phyloP scores from a whole-genome alignment of 139 green algal genomes.

The Astrephomene gubernaculifera region DNA sequence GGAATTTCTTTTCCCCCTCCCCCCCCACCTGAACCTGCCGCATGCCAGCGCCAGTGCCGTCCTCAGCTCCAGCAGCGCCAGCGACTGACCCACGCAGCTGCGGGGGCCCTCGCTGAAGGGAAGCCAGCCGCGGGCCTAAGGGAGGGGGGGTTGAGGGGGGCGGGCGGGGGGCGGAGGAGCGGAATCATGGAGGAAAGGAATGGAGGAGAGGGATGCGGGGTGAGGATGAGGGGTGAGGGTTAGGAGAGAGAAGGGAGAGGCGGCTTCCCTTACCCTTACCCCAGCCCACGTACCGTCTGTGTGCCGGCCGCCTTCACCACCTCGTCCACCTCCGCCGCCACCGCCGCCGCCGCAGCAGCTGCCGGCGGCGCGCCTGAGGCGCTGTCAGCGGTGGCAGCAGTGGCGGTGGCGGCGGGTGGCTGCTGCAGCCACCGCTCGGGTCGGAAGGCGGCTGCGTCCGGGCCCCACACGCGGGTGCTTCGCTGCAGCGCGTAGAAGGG shows the following conservation, averaged over 20 bases:
- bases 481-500: conserved; percentile 48
- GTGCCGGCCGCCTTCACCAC: background rate
- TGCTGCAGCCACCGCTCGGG: conserved; percentile 47
- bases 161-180: background rate
- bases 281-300: background rate
- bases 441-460: conserved; percentile 33
- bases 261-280: background rate
- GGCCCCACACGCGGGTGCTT: conserved; percentile 30
- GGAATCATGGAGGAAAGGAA: background rate
- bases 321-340: background rate
- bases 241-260: background rate
- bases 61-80: conserved; percentile 58
- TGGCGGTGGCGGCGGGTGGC: background rate
- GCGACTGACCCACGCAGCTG: conserved; percentile 55
- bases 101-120: conserved; percentile 56
- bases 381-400: background rate
- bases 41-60: conserved; percentile 50
- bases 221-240: background rate
- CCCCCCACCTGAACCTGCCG: conserved; percentile 9
- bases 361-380: background rate
- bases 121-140: conserved; percentile 40
- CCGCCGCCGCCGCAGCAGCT: background rate
- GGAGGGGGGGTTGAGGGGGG: no score
- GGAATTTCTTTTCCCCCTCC: background rate
- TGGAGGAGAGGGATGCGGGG: background rate